Conservation (phyloP, 192 early-diverging fungal species). For the Thamnidium elegans region DNA sequence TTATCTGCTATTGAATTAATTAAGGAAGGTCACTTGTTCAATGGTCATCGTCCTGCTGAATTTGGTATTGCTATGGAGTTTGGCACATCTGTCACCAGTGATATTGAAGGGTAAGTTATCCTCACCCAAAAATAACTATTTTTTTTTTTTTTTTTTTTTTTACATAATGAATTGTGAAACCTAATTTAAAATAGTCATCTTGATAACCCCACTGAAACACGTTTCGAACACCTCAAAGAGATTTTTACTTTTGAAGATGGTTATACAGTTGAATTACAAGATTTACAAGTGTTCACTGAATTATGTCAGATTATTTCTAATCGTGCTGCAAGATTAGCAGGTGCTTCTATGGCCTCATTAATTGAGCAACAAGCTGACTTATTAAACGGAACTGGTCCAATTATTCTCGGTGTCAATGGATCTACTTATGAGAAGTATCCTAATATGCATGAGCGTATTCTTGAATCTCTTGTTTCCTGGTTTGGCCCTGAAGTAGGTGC, state of each 20-base stretch:
- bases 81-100: constrained; percentile 43
- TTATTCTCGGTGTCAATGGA: constrained; percentile 88
- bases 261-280: constrained; percentile 54
- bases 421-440: constrained; percentile 89
- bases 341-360: constrained; percentile 59
- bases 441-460: constrained; percentile 74
- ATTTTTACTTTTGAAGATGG: constrained; percentile 15
- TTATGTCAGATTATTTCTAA: constrained; percentile 74
- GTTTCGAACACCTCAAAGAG: constrained; percentile 9
- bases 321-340: constrained; percentile 79
- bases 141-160: neutral
- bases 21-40: constrained; percentile 70
- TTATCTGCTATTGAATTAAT: constrained; percentile 77
- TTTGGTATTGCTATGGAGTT: constrained; percentile 56
- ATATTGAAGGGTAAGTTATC: constrained; percentile 52
- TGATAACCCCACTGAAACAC: constrained; percentile 51
- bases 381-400: constrained; percentile 28
- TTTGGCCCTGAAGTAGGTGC: constrained; percentile 72
- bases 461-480: constrained; percentile 65
- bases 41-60: constrained; percentile 52
- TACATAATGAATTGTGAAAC: constrained; percentile 15
- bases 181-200: constrained; percentile 61
- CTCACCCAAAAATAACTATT: constrained; percentile 24
- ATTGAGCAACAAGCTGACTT: constrained; percentile 36
- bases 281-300: constrained; percentile 64